Percentiles rank a stretch among this genome's conserved stretches.
Evolutionary conservation across 306 rosid genomes (phyloP).

Genomic region (peach (Prunus persica)): Prunus_persica_NCBIv2 NC_034009.1:46572001-46572500

Average conservation of each 20-base stretch:
- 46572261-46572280: slow-evolving; percentile 77
- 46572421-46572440: slow-evolving; percentile 99
- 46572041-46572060: slow-evolving; percentile 7
- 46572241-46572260: slow-evolving; percentile 94
- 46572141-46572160: slow-evolving; percentile 75
- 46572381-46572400: slow-evolving; percentile 58
- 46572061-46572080: slow-evolving; percentile 12
- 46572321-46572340: slow-evolving; percentile 87
- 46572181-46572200: slow-evolving; percentile 75
- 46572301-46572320: slow-evolving; percentile 74
- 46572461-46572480: slow-evolving; percentile 80
- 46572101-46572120: slow-evolving; percentile 76
- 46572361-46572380: slow-evolving; percentile 48
- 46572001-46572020: slow-evolving; percentile 12
- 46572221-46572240: slow-evolving; percentile 87
- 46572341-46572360: slow-evolving; percentile 59
- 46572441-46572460: slow-evolving; percentile 57
- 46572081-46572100: slow-evolving; percentile 33
- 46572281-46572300: slow-evolving; percentile 98
- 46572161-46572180: slow-evolving; percentile 40
- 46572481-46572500: slow-evolving; percentile 95
- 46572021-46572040: slow-evolving; percentile 26
- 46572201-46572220: slow-evolving; percentile 92
- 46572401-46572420: slow-evolving; percentile 74
- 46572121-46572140: slow-evolving; percentile 66